phyloP scores from a whole-genome alignment of 805 yeast species.

The Metschnikowia henanensis region DNA sequence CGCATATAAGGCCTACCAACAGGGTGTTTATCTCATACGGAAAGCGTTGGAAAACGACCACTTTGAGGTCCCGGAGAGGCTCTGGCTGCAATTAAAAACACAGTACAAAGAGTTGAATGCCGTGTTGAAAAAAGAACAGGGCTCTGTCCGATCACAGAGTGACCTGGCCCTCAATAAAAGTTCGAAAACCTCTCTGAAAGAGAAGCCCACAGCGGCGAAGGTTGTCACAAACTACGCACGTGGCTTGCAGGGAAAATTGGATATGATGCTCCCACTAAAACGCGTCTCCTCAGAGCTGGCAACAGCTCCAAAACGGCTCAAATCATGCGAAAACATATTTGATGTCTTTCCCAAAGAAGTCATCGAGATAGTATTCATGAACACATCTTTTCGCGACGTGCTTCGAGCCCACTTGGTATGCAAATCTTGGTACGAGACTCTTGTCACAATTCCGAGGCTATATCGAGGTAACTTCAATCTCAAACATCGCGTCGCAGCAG shows the following conservation, averaged over 20 bases:
- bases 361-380: conserved; percentile 26
- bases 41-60: conserved; percentile 26
- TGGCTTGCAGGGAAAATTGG: conserved; percentile 12
- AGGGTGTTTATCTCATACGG: conserved; percentile 40
- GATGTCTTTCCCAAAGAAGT: conserved; percentile 30
- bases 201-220: not conserved
- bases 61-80: conserved; percentile 31
- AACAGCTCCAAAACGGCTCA: not conserved
- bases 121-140: conserved; percentile 20
- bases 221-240: not conserved
- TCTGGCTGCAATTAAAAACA: conserved; percentile 26
- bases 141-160: not conserved
- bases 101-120: conserved; percentile 26
- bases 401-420: conserved; percentile 34
- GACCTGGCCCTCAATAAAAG: not conserved
- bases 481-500: conserved; percentile 24
- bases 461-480: conserved; percentile 23
- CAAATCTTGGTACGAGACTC: conserved; percentile 31
- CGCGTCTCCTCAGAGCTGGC: conserved; percentile 5
- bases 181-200: no score
- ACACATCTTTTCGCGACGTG: conserved; percentile 22
- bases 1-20: conserved; percentile 36
- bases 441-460: conserved; percentile 27
- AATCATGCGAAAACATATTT: conserved; percentile 27
- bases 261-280: conserved; percentile 23